Base-by-base conservation (phyloP, 1,284 basidiomycete species). In the Cutaneotrichosporon mucoides region DNA sequence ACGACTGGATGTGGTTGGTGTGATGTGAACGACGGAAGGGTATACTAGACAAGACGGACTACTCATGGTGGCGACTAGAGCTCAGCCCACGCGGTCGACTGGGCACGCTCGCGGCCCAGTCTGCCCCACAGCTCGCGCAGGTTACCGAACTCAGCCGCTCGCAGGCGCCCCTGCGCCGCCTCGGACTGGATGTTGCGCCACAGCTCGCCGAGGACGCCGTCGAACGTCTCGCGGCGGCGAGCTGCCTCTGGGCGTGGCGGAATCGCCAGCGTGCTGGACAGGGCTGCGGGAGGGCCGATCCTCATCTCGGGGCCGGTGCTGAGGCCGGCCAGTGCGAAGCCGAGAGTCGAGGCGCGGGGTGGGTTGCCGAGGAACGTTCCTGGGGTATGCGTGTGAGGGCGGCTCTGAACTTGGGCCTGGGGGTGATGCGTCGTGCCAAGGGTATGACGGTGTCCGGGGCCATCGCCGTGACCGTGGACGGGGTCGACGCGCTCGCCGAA, bases 141-240 rank as follows among this genome's bases (percentile, higher is more conserved):
- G 11, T 43, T 49, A 8, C 58, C 62, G 1, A 60, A 63, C 45
- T 70, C 67, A 10, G 58, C 59, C 2, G 34, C n/a, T 1, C 46
- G 50, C 40, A 71, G 38, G n/a, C 47, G 53, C 1, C 71, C 69
- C 2, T 42, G 24, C 41, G 48, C 46, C 9, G 62, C 46, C 40
- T 72, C 73, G 16, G 34, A 13, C 54, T 69, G 66, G 7, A 72
- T 62, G 52, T 59, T 58, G 34, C 57, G 60, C 70, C 73, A 71
- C 62, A 74, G 61, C 52, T 74, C 71, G 13, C 55, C 50, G n/a
- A 73, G 52, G n/a, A 71, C 61, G 16, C 59, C 62, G 58, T 74
- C 71, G 35, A 74, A 58, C 37, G 63, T 69, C 52, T 73, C 66
- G 24, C 58, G 59, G 37, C 70, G 56, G 33, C 55, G 55, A 4